phyloP scores from a whole-genome alignment of 106 monocot genomes.

The Gastrodia elata region DNA sequence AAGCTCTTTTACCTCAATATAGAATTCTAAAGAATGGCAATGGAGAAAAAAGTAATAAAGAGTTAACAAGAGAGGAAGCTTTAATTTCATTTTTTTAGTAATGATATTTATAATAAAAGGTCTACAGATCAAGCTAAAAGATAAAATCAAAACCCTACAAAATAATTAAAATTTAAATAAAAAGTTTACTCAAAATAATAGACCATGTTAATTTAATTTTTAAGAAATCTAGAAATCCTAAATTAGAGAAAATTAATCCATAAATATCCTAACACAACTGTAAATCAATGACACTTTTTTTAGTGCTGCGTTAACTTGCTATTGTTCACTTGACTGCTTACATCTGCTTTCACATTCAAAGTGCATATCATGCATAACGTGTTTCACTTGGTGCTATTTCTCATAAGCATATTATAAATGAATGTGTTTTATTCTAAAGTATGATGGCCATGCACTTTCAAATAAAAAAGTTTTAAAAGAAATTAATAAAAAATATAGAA shows the following conservation, averaged over 20 bases:
- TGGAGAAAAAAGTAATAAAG: no score
- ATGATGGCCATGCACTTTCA: not conserved
- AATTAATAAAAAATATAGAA: not conserved
- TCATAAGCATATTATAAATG: not conserved
- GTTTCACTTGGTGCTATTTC: not conserved
- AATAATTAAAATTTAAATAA: not conserved
- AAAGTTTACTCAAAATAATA: not conserved
- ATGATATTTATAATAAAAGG: not conserved
- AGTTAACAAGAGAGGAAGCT: no score
- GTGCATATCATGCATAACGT: not conserved
- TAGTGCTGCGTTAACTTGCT: not conserved
- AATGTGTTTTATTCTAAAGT: not conserved
- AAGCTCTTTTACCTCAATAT: no score
- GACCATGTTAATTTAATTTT: not conserved
- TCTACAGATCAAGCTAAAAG: not conserved
- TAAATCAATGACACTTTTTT: not conserved
- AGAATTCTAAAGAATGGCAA: no score
- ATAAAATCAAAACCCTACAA: not conserved
- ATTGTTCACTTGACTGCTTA: constrained; percentile 2
- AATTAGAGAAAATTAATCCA: not conserved
- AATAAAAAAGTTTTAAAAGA: not conserved
- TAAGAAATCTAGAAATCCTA: not conserved
- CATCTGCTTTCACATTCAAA: not conserved
- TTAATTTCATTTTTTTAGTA: not conserved
- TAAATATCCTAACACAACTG: not conserved